Evolutionary conservation across 1,139 yeast species (phyloP).

Genomic region (Saccharomyces uvarum): DNA sequence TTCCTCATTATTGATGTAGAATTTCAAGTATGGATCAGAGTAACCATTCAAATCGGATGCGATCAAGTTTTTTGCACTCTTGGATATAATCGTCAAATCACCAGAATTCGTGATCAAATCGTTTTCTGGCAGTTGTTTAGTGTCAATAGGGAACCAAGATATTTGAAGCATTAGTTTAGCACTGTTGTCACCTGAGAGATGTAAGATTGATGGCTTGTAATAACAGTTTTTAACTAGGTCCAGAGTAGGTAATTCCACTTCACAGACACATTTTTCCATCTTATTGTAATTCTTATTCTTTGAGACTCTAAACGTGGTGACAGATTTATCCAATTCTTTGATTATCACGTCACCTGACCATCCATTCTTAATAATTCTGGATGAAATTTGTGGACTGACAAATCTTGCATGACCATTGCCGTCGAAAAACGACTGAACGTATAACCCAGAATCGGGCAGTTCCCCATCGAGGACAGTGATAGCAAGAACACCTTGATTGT

Average conservation of each 20-base stretch:
- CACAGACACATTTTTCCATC: constrained; percentile 54
- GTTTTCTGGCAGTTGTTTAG: constrained; percentile 55
- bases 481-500: constrained; percentile 70
- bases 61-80: constrained; percentile 62
- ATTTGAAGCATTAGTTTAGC: constrained; percentile 52
- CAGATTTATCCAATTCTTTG: constrained; percentile 71
- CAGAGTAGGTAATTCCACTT: constrained; percentile 56
- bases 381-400: constrained; percentile 43
- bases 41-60: constrained; percentile 86
- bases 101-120: constrained; percentile 79
- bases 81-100: constrained; percentile 51
- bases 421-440: constrained; percentile 69
- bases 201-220: constrained; percentile 48
- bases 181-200: constrained; percentile 42
- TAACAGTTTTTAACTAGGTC: constrained; percentile 63
- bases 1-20: constrained; percentile 56
- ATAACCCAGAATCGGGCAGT: constrained; percentile 46
- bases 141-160: constrained; percentile 72
- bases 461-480: constrained; percentile 56
- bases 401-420: constrained; percentile 58
- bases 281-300: constrained; percentile 47
- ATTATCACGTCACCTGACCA: constrained; percentile 66
- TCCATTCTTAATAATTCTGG: constrained; percentile 40
- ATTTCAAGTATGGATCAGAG: constrained; percentile 81
- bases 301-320: constrained; percentile 52